A percentile compares a stretch with the other conserved stretches of the same genome.
Evolutionary conservation across 2,329 filamentous ascomycete genomes (phyloP).

Genomic region (Fusarium gaditjirri): DNA sequence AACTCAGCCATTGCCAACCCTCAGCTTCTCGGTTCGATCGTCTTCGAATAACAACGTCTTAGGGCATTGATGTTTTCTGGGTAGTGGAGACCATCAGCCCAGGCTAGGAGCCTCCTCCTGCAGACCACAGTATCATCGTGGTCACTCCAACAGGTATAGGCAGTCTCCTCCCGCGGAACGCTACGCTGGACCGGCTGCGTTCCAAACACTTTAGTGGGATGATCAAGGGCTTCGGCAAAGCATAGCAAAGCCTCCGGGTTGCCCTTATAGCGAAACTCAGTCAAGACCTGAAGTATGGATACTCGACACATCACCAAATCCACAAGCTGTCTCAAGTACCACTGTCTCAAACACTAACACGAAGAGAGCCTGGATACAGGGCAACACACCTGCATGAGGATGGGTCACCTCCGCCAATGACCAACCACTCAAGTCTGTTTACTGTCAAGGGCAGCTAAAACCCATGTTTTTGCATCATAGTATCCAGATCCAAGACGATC

Average conservation of each 20-base stretch:
- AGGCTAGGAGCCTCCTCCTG: conserved; percentile 33
- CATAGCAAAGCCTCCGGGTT: conserved; percentile 13
- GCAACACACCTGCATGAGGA: conserved; percentile 30
- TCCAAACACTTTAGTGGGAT: conserved; percentile 30
- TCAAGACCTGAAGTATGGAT: conserved; percentile 28
- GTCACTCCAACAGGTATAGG: conserved; percentile 25
- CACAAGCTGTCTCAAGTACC: conserved; percentile 26
- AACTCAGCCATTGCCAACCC: conserved; percentile 6
- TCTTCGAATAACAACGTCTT: conserved; percentile 24
- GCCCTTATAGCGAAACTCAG: background rate
- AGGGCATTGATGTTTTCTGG: conserved; percentile 32
- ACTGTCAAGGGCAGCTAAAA: conserved; percentile 12
- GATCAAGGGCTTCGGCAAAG: conserved; percentile 28
- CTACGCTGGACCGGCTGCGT: conserved; percentile 30
- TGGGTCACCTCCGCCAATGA: conserved; percentile 25
- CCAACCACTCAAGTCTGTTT: conserved; percentile 10
- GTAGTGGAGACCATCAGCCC: conserved; percentile 35
- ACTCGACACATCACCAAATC: conserved; percentile 13
- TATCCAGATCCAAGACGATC: background rate
- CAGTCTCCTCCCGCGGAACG: conserved; percentile 23
- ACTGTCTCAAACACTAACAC: conserved; percentile 32
- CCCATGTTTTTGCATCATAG: conserved; percentile 2
- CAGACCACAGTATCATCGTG: conserved; percentile 26
- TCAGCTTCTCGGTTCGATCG: conserved; percentile 23
- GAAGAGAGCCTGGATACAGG: conserved; percentile 24